These are phyloP conservation scores for Clarireedia homoeocarpa DNA, from an alignment of 2,329 filamentous ascomycete genomes.

Conservation along the genomic window DNA sequence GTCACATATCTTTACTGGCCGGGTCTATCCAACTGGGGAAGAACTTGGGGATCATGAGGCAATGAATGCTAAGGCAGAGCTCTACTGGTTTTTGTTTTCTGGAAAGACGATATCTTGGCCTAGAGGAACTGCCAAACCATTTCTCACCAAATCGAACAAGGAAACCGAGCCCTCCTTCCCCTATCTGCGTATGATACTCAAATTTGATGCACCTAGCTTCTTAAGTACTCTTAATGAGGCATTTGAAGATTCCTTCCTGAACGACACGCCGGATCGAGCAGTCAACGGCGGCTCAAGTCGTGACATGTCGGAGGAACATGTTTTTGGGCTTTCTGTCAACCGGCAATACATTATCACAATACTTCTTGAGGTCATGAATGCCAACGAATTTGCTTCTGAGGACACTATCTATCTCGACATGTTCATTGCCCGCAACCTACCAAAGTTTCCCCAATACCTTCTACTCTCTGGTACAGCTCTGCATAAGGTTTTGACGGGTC, in stretches of 20 bases:
- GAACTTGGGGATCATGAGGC: slow-evolving; percentile 65
- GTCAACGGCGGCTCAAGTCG: slow-evolving; percentile 42
- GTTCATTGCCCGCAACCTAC: slow-evolving; percentile 92
- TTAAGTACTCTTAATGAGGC: slow-evolving; percentile 94
- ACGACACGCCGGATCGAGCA: slow-evolving; percentile 62
- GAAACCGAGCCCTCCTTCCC: slow-evolving; percentile 69
- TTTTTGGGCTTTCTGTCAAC: slow-evolving; percentile 67
- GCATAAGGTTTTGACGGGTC: slow-evolving; percentile 68
- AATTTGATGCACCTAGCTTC: slow-evolving; percentile 86
- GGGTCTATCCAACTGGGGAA: slow-evolving; percentile 83
- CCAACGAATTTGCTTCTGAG: slow-evolving; percentile 63
- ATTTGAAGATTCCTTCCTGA: slow-evolving; percentile 90
- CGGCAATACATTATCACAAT: slow-evolving; percentile 91
- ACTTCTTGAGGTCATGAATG: slow-evolving; percentile 81
- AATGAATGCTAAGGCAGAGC: slow-evolving; percentile 69
- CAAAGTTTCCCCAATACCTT: slow-evolving; percentile 95
- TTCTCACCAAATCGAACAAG: slow-evolving; percentile 50
- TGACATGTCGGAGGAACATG: slow-evolving; percentile 55
- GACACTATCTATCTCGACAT: slow-evolving; percentile 96
- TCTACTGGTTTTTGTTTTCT: slow-evolving; percentile 92
- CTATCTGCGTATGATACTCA: slow-evolving; percentile 74
- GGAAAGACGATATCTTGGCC: slow-evolving; percentile 73
- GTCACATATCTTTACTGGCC: slow-evolving; percentile 81
- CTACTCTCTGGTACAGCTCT: slow-evolving; percentile 81
- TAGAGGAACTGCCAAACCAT: slow-evolving; percentile 49